Percentiles rank a stretch among this genome's conserved stretches.
Evolutionary conservation across 2,329 filamentous ascomycete species (phyloP).

Genomic region (Pseudocercospora pini-densiflorae): DNA sequence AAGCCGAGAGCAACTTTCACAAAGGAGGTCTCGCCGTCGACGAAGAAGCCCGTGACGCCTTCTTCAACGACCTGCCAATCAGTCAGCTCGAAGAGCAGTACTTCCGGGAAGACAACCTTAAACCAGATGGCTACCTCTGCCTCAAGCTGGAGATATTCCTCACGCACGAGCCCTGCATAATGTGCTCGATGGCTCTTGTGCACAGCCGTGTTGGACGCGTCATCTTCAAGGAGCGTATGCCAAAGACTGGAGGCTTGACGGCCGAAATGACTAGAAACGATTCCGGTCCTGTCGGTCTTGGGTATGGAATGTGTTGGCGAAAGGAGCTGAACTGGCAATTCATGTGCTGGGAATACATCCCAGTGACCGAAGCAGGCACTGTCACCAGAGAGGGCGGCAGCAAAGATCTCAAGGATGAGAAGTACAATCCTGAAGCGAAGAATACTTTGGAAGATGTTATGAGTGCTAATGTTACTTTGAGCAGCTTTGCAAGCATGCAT

Average conservation of each 20-base stretch:
- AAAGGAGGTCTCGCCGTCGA: slow-evolving; percentile 41
- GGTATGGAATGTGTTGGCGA: slow-evolving; percentile 68
- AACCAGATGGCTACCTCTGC: slow-evolving; percentile 85
- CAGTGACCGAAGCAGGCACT: slow-evolving; percentile 29
- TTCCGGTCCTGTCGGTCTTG: slow-evolving; percentile 44
- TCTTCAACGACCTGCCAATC: slow-evolving; percentile 71
- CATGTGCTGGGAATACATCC: slow-evolving; percentile 71
- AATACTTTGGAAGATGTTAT: slow-evolving; percentile 25
- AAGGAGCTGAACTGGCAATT: slow-evolving; percentile 85
- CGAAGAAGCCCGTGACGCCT: slow-evolving; percentile 50
- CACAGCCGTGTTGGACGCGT: slow-evolving; percentile 90
- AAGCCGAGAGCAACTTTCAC: slow-evolving; percentile 38
- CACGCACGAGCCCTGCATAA: slow-evolving; percentile 93
- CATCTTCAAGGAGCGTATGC: slow-evolving; percentile 80
- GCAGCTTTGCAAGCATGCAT: slow-evolving; percentile 44
- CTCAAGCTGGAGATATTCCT: slow-evolving; percentile 92
- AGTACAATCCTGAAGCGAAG: slow-evolving; percentile 28
- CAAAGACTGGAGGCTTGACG: slow-evolving; percentile 78
- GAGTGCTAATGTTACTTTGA: slow-evolving; percentile 39
- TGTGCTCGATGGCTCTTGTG: slow-evolving; percentile 95
- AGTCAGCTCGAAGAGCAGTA: slow-evolving; percentile 68
- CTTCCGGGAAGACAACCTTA: slow-evolving; percentile 67
- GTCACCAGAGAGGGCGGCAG: slow-evolving; percentile 26
- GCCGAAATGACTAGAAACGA: slow-evolving; percentile 61
- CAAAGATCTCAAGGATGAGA: slow-evolving; percentile 31